Evolutionary conservation across 805 yeast genomes (phyloP).

Genomic region (Candida dajiaensis): DNA sequence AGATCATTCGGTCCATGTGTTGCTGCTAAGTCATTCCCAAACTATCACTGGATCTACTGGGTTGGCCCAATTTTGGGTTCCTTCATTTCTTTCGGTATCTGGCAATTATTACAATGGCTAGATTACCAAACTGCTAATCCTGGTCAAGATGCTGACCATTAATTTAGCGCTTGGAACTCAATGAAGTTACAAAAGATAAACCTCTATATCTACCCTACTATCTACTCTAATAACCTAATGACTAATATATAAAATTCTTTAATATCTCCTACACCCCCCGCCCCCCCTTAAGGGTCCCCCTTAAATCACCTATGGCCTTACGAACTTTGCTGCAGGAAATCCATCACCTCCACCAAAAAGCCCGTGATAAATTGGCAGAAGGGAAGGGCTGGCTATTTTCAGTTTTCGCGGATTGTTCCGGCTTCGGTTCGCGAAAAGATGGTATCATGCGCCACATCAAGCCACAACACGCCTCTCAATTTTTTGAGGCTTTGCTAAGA

Average conservation of each 20-base stretch:
- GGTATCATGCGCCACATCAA: no score
- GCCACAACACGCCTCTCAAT: no score
- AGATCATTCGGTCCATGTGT: conserved; percentile 81
- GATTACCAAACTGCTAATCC: conserved; percentile 67
- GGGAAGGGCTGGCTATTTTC: no score
- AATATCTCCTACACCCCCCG: no score
- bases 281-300: no score
- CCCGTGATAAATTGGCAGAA: no score
- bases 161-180: not conserved
- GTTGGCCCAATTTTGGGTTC: conserved; percentile 80
- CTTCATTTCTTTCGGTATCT: conserved; percentile 56
- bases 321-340: no score
- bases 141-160: conserved; percentile 55
- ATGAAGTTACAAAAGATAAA: not conserved
- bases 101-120: conserved; percentile 59
- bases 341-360: no score
- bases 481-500: no score
- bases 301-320: no score
- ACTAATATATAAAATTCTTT: not conserved
- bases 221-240: not conserved
- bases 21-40: conserved; percentile 68
- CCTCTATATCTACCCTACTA: not conserved
- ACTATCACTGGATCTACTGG: conserved; percentile 91
- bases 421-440: no score
- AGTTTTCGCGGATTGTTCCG: no score